Conservation (phyloP, 2,329 filamentous ascomycete species). For the Aspergillus cejpii region DNA sequence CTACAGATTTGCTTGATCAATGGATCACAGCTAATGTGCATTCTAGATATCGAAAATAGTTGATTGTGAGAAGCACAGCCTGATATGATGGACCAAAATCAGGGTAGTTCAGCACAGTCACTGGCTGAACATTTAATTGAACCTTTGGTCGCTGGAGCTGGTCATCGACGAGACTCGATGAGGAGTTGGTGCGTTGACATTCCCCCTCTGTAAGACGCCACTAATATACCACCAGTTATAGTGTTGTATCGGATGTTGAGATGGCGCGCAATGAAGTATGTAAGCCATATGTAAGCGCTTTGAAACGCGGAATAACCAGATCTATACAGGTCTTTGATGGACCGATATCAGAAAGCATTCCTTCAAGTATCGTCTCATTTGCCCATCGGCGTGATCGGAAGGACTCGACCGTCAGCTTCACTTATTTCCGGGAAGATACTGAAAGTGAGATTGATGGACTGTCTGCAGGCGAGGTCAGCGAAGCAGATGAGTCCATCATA, state of each 20-base stretch:
- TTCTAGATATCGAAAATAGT: too few species aligned
- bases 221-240: slow-evolving; percentile 45
- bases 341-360: slow-evolving; percentile 91
- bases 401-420: slow-evolving; percentile 81
- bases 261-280: slow-evolving; percentile 92
- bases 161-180: slow-evolving; percentile 33
- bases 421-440: slow-evolving; percentile 63
- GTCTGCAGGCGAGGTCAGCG: slow-evolving; percentile 36
- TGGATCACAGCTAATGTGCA: too few species aligned
- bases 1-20: too few species aligned
- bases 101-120: slow-evolving; percentile 27
- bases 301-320: slow-evolving; percentile 7
- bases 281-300: slow-evolving; percentile 4
- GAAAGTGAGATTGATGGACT: slow-evolving; percentile 42
- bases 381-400: slow-evolving; percentile 72
- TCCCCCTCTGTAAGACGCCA: neutral
- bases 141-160: slow-evolving; percentile 17
- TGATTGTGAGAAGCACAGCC: too few species aligned
- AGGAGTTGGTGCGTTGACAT: slow-evolving; percentile 33
- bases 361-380: slow-evolving; percentile 87
- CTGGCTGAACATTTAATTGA: slow-evolving; percentile 20
- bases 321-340: slow-evolving; percentile 66
- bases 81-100: slow-evolving; percentile 14
- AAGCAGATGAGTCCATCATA: slow-evolving; percentile 33
- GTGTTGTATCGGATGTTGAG: slow-evolving; percentile 90